Base-by-base conservation (phyloP, 1,284 basidiomycete species). In the Schizophyllum commune region DNA sequence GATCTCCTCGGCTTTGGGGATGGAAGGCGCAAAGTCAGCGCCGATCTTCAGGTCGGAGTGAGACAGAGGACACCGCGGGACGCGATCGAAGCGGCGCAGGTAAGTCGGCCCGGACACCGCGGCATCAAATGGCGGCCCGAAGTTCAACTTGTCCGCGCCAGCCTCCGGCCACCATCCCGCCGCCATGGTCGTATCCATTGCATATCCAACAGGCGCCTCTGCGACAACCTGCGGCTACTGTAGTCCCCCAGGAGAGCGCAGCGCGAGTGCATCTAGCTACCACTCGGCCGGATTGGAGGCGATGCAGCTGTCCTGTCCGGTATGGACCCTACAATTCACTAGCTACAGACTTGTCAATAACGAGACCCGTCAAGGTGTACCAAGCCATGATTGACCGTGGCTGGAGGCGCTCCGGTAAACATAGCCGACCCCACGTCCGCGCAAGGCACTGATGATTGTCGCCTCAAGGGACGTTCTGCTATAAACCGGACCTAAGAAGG, bases 341-440 rank as follows among this genome's bases (percentile, higher is more conserved):
- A 53, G 20, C 57, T 55, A 13, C 53, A 13, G 53, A 34, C 7
- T 19, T 27, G 39, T 22, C 60, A 52, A 52, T 32, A 57, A 21
- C 54, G 59, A 57, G 17, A 57, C 13, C 7, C 62, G 32, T 47
- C 20, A 56, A 91, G 88, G 79, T 79, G 17, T 92, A 92, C 71
- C 89, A 91, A 68, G 75, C 72, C 66, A 90, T 97, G 83, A 88
- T 96, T 64, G 87, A 96, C 73, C 79, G 87, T 34, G 95, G 95
- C 52, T 98, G 94, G 95, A 82, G 94, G 65, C 81, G 94, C 63
- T 92, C 90, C 57, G 93, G 93, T 68, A 53, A 47, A 51, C 17
- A 5, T 20, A 27, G 56, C 58, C 53, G 58, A 13, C 58, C 52
- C 19, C 58, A 32, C 53, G 34, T 7, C 32, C 60, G 8, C 11